Evolutionary conservation across 257 asterid species (phyloP).

Genomic region (Nicotiana benthamiana): DNA sequence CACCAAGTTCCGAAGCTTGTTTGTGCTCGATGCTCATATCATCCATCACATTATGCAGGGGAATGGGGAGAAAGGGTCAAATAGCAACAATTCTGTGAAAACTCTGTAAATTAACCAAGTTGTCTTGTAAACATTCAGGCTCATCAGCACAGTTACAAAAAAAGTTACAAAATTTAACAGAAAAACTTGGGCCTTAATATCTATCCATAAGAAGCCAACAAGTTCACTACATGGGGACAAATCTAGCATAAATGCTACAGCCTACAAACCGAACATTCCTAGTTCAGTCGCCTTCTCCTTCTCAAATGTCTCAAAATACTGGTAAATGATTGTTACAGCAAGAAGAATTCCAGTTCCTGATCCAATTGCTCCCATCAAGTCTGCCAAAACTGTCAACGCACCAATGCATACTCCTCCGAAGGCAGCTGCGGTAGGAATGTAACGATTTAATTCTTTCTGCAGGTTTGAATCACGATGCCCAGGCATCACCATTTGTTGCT

Average conservation of each 20-base stretch:
- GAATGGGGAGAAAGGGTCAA: neutral
- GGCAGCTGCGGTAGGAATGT: slow-evolving; percentile 71
- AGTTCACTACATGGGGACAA: neutral
- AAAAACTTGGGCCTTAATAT: neutral
- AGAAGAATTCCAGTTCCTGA: slow-evolving; percentile 70
- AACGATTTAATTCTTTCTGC: slow-evolving; percentile 60
- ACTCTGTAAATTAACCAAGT: neutral
- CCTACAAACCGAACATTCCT: slow-evolving; percentile 62
- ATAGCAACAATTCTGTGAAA: neutral
- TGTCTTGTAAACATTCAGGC: neutral
- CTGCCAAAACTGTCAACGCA: slow-evolving; percentile 65
- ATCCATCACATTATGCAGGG: neutral
- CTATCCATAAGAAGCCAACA: neutral
- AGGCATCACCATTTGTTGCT: slow-evolving; percentile 85
- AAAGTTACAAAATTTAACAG: slow-evolving; percentile 4
- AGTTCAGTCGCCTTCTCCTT: slow-evolving; percentile 73
- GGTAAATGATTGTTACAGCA: slow-evolving; percentile 66
- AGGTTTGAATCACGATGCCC: slow-evolving; percentile 64
- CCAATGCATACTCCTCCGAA: slow-evolving; percentile 75
- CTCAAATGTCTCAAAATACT: slow-evolving; percentile 69
- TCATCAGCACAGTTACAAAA: neutral
- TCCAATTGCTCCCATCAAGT: slow-evolving; percentile 70
- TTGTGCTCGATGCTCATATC: neutral
- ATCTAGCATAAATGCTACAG: neutral
- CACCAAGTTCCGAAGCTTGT: neutral